Base-by-base conservation (phyloP, 495 filamentous ascomycete species). In the Oidiodendron maius region DNA sequence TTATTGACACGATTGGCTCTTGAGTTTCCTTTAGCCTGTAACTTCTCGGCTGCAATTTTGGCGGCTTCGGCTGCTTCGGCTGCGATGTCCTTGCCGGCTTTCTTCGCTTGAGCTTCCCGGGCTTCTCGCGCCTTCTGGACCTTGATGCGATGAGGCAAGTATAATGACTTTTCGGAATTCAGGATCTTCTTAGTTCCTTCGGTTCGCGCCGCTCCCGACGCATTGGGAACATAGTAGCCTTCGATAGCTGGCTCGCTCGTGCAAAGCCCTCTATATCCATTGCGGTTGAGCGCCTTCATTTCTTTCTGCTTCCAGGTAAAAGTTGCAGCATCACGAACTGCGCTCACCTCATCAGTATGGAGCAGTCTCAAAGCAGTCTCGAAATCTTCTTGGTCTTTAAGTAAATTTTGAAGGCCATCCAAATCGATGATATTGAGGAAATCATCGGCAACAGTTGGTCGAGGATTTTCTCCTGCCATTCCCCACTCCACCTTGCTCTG, bases 101-200 rank as follows among this genome's bases (percentile, higher is more conserved):
- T 83, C 60, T 85, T 86, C 4, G 82, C 87, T 44, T 77, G 78
- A 4, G 86, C 87, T 65, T 94, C 83, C 11, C 88, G 85, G 61
- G 91, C 89, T 64, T 95, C 90, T 20, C 90, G 79, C 15, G 85
- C 87, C 59, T 83, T 87, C 59, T 94, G 85, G 40, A 99, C 89
- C 54, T 90, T 91, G 66, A 99, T 88, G 43, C 94, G 89, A 72
- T 99, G 93, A 6, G 94, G 93, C 2, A 99, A 80, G 56, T 99
- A 99, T 63, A 94, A 94, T 24, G 90, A 95, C 68, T 99, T 99
- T 61, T 97, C 94, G 0, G 88, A 84, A 59, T 99, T 90, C 37
- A 93, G 75, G 35, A 99, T 96, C 68, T 89, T 91, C 66, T 90
- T 91, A 42, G 85, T 82, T 16, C 89, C 90, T 74, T 97, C 90